These are phyloP conservation scores for Pelargonium citronellum DNA, from an alignment of 441 rosid genomes.

Conservation along the genomic window DNA sequence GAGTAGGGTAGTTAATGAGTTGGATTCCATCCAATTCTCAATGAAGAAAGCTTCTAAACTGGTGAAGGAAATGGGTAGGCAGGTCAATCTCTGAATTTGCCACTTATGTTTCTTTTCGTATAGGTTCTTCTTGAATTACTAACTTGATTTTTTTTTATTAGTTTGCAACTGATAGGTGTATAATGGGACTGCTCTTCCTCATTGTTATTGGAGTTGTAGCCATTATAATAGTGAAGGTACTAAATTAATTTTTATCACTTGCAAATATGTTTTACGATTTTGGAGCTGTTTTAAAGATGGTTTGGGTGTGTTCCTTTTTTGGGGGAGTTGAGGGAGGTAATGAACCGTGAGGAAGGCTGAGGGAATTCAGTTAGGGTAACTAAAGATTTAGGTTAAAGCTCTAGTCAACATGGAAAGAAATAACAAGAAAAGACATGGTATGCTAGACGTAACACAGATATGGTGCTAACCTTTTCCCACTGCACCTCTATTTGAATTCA, in stretches of 20 bases:
- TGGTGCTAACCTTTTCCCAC: too few species aligned
- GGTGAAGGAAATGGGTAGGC: constrained; percentile 97
- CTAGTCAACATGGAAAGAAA: too few species aligned
- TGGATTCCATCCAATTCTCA: constrained; percentile 91
- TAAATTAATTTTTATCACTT: too few species aligned
- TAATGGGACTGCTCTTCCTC: constrained; percentile 74
- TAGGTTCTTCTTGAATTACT: constrained; percentile 15
- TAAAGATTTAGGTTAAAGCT: too few species aligned
- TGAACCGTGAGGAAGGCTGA: too few species aligned
- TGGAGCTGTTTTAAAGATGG: too few species aligned
- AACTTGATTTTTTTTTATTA: constrained; percentile 25
- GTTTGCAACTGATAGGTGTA: constrained; percentile 95
- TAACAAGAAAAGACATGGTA: too few species aligned
- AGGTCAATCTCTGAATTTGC: constrained; percentile 54
- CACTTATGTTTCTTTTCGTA: constrained; percentile 22
- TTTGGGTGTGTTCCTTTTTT: too few species aligned
- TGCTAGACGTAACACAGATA: too few species aligned
- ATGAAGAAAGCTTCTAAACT: constrained; percentile 85
- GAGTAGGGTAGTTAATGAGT: constrained; percentile 91
- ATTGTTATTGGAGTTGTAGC: constrained; percentile 77
- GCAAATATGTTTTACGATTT: background rate
- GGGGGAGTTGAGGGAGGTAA: too few species aligned
- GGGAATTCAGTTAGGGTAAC: too few species aligned
- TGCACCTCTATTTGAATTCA: too few species aligned
- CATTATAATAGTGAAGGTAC: constrained; percentile 85